Conservation (phyloP, 202 grass and related monocot species). For the Setaria italica region DNA sequence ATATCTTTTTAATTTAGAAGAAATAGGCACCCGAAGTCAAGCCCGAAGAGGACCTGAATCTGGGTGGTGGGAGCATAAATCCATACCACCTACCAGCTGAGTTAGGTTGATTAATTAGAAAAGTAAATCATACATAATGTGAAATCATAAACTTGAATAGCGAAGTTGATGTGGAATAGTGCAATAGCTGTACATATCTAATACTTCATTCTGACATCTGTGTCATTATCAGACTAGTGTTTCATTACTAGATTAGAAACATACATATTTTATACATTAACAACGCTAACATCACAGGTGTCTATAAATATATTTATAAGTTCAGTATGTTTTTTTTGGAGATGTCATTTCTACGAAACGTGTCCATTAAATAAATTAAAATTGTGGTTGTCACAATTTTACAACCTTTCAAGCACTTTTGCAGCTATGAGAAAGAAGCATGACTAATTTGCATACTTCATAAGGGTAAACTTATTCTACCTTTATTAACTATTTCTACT, state of each 20-base stretch:
- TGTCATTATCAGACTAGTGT: neutral
- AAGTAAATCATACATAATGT: neutral
- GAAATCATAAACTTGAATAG: neutral
- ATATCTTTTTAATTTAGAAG: too few relatives aligned
- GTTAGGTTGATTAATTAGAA: too few relatives aligned
- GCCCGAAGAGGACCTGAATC: too few relatives aligned
- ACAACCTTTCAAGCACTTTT: neutral
- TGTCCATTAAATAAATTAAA: neutral
- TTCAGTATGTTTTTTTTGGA: neutral
- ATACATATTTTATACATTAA: neutral
- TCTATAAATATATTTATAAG: conserved; percentile 3
- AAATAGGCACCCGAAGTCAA: too few relatives aligned
- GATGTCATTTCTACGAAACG: neutral
- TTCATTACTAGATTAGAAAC: neutral
- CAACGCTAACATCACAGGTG: too few relatives aligned
- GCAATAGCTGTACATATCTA: neutral
- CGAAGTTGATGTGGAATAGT: neutral
- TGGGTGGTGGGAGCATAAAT: too few relatives aligned
- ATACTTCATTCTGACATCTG: neutral
- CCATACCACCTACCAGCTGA: too few relatives aligned
- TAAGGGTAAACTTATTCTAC: neutral
- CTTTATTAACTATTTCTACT: neutral
- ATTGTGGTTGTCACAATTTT: neutral
- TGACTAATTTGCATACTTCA: neutral
- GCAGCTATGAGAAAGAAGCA: too few relatives aligned